A percentile compares a stretch with the other conserved stretches of the same genome.
These are phyloP conservation scores for Candida sanyiensis DNA, from an alignment of 805 yeast genomes.

Conservation along the genomic window DNA sequence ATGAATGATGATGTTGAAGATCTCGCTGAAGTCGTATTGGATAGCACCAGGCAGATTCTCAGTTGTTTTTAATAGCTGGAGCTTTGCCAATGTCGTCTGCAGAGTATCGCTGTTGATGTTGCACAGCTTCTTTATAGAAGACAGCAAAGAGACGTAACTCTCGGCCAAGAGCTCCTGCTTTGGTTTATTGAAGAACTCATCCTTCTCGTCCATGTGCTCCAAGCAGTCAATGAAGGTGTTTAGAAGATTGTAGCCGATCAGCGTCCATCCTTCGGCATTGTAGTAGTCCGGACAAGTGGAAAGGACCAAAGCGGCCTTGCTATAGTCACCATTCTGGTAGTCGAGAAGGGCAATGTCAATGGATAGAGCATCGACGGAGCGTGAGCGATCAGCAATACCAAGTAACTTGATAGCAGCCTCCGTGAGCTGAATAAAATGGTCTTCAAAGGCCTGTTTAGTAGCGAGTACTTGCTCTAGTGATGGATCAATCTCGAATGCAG, in stretches of 20 bases:
- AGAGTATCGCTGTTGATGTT: neutral
- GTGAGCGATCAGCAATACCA: constrained; percentile 45
- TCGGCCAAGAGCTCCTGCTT: constrained; percentile 9
- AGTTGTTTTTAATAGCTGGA: neutral
- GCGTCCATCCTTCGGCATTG: constrained; percentile 66
- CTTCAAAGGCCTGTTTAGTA: constrained; percentile 32
- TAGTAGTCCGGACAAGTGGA: constrained; percentile 67
- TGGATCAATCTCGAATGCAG: constrained; percentile 7
- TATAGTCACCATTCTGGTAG: constrained; percentile 50
- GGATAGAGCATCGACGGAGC: constrained; percentile 68
- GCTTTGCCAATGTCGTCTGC: constrained; percentile 2
- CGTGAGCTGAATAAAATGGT: constrained; percentile 47
- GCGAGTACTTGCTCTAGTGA: constrained; percentile 24
- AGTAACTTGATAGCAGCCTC: constrained; percentile 50
- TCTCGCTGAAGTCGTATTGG: constrained; percentile 5
- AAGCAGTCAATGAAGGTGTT: constrained; percentile 67
- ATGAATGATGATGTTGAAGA: constrained; percentile 10
- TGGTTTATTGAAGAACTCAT: constrained; percentile 18
- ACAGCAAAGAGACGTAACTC: constrained; percentile 9
- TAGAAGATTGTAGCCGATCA: constrained; percentile 59
- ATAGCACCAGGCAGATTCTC: neutral
- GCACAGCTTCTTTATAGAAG: constrained; percentile 2
- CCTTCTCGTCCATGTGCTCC: constrained; percentile 32
- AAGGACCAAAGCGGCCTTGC: constrained; percentile 56
- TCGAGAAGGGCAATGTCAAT: constrained; percentile 74